Evolutionary conservation across 2,329 filamentous ascomycete species (phyloP).

Genomic region (Colletotrichum neosansevieriae): DNA sequence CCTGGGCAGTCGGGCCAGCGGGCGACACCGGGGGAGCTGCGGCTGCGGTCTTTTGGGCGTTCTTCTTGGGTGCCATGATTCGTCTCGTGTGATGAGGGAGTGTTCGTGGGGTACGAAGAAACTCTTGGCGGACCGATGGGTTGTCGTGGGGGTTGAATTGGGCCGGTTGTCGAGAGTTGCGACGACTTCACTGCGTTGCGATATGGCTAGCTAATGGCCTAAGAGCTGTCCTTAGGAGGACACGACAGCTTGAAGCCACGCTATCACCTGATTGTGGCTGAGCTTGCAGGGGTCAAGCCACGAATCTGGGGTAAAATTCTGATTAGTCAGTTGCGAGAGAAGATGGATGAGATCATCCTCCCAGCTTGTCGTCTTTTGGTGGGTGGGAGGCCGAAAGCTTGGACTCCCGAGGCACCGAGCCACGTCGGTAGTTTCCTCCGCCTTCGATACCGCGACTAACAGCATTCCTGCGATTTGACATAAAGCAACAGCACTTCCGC

Average conservation of each 20-base stretch:
- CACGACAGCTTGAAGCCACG: constrained; percentile 51
- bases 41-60: constrained; percentile 40
- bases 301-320: constrained; percentile 32
- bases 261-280: constrained; percentile 39
- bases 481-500: neutral
- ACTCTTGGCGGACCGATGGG: neutral
- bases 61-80: constrained; percentile 66
- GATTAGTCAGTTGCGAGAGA: constrained; percentile 31
- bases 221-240: constrained; percentile 45
- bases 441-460: constrained; percentile 13
- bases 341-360: constrained; percentile 39
- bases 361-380: neutral
- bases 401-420: constrained; percentile 33
- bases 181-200: constrained; percentile 16
- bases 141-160: constrained; percentile 33
- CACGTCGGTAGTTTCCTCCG: constrained; percentile 16
- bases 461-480: constrained; percentile 3
- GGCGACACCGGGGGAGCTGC: constrained; percentile 40
- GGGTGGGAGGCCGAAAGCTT: constrained; percentile 32
- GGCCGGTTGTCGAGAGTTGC: neutral
- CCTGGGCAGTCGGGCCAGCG: constrained; percentile 37
- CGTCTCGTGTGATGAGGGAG: constrained; percentile 23
- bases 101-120: constrained; percentile 6
- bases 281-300: constrained; percentile 17
- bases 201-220: neutral